Percentiles rank a stretch among this genome's conserved stretches.
Evolutionary conservation across 805 yeast genomes (phyloP).

Genomic region (Tetrapisispora taiwanensis): DNA sequence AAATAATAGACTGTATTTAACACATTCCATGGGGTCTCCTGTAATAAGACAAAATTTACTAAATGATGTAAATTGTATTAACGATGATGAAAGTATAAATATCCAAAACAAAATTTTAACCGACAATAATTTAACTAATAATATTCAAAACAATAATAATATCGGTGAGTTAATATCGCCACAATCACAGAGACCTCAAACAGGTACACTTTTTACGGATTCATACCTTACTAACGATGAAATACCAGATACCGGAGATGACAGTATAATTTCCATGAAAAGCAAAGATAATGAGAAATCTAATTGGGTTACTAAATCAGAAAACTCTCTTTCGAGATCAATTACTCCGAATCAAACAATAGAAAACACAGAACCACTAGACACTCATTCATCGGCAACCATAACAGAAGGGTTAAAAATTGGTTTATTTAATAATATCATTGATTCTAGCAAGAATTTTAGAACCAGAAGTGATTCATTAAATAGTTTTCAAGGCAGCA

Average conservation of each 20-base stretch:
- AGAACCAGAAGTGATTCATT: not conserved
- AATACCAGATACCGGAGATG: slow-evolving; percentile 25
- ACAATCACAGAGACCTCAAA: slow-evolving; percentile 13
- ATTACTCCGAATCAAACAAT: slow-evolving; percentile 41
- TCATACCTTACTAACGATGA: slow-evolving; percentile 33
- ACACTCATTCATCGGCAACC: not conserved
- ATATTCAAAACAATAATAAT: not conserved
- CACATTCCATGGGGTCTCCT: slow-evolving; percentile 6
- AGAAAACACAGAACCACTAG: slow-evolving; percentile 5
- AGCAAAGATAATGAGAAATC: not conserved
- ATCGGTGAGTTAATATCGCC: slow-evolving; percentile 16
- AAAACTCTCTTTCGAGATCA: slow-evolving; percentile 24
- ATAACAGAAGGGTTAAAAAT: not conserved
- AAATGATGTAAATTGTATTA: not conserved
- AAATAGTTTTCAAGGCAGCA: not conserved
- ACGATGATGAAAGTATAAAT: not conserved
- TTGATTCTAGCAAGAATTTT: not conserved
- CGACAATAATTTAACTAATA: not conserved
- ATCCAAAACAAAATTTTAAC: not conserved
- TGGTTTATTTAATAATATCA: not conserved
- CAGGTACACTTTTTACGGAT: slow-evolving; percentile 30
- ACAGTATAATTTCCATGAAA: slow-evolving; percentile 3
- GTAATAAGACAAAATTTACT: not conserved
- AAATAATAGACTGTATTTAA: slow-evolving; percentile 30
- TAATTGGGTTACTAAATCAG: not conserved